Base-by-base conservation (phyloP, 1,284 basidiomycete genomes). In the Apiotrichum sp. region DNA sequence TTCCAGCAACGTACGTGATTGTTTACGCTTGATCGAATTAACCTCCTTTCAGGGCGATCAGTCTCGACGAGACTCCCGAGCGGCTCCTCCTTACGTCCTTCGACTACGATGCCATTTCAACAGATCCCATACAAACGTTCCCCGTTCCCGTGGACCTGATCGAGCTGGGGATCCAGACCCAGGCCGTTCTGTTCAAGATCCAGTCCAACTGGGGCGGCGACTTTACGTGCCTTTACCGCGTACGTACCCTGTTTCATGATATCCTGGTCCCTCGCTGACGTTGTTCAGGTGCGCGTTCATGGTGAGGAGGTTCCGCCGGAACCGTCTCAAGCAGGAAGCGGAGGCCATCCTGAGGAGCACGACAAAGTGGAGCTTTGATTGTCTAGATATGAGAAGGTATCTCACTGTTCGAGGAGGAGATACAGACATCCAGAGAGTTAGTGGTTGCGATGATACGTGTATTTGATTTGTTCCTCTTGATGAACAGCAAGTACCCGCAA, bases 191-290 rank as follows among this genome's bases (percentile, higher is more conserved):
- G 55, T 79, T 96, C 66, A 77, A 83, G 62, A 78, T 98, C 63
- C 80, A 83, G 71, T 87, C 80, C 68, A 98, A 98, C 70, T 95
- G 91, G 85, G 95, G 93, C 33, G 82, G 82, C 68, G 84, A 86
- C 60, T 88, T 83, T 69, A 97, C 93, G 0, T 98, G 93, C 74
- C 71, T 98, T 38, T 98, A 98, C 75, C 83, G 93, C 51, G 81
- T 98, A 50, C 65, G 76, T 70, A 33, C 36, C 36, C 47, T 32
- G 34, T 48, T 48, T 47, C 45, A 47, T 41, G 11, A 41, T 14
- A 14, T 41, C 40, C 40, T 41, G 40, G 40, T 41, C 6, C 40
- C 44, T 34, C 14, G 44, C 44, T 46, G 44, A 46, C 44, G 29
- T 10, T 32, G 9, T 13, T 33, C 44, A 49, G 47, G 47, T 49